phyloP scores from a whole-genome alignment of 371 early-diverging fungal species.

The Mucor mucedo region DNA sequence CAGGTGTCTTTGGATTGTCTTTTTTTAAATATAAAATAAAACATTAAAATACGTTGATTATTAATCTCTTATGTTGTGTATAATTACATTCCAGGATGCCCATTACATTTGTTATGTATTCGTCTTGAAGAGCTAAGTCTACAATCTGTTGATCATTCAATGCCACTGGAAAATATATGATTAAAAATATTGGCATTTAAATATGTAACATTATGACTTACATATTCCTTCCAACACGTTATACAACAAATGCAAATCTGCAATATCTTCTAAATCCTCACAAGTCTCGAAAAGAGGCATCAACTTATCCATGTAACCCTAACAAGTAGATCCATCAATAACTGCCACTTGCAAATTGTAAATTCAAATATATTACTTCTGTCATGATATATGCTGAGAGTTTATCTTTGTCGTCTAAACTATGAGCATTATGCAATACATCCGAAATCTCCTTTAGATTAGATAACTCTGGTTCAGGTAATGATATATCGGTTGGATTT shows the following conservation, averaged over 20 bases:
- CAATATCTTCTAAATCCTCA: constrained; percentile 82
- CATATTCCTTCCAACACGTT: constrained; percentile 75
- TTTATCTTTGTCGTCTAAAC: constrained; percentile 55
- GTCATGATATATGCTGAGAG: constrained; percentile 51
- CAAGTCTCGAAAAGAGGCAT: constrained; percentile 73
- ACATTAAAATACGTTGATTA: no score
- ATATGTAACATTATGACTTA: constrained; percentile 39
- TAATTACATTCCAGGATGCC: constrained; percentile 85
- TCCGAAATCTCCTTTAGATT: constrained; percentile 70
- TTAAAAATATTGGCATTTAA: neutral
- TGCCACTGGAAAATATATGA: constrained; percentile 24
- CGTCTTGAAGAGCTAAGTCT: constrained; percentile 76
- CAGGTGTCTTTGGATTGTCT: constrained; percentile 78
- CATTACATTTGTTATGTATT: constrained; percentile 64
- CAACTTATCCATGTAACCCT: constrained; percentile 79
- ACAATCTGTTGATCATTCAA: constrained; percentile 61
- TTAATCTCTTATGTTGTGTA: neutral
- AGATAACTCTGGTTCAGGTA: constrained; percentile 67
- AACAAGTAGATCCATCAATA: neutral
- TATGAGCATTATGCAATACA: constrained; percentile 51
- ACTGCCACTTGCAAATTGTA: neutral
- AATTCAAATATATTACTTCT: constrained; percentile 39
- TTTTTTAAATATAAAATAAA: neutral
- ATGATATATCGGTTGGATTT: constrained; percentile 16
- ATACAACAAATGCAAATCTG: constrained; percentile 75